phyloP scores from a whole-genome alignment of 1,139 yeast genomes.

The Pichia sp. region DNA sequence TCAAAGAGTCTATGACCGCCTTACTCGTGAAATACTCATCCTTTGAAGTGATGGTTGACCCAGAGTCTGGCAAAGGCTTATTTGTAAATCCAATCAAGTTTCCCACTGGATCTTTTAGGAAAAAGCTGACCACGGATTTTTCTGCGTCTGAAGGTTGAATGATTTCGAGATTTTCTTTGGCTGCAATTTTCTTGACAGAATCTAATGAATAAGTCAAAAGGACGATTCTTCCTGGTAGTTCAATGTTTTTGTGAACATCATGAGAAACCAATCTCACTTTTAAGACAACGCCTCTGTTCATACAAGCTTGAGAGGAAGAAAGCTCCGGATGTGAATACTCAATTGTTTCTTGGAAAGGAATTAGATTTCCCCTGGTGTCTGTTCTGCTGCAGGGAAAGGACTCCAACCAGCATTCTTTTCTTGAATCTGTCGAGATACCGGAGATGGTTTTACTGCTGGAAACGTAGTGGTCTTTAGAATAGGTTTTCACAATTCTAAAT shows the following conservation, averaged over 20 bases:
- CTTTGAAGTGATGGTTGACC: conserved; percentile 5
- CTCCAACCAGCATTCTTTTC: conserved; percentile 68
- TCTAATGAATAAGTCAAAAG: conserved; percentile 51
- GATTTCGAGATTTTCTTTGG: conserved; percentile 28
- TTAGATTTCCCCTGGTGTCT: conserved; percentile 24
- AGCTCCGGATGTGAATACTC: conserved; percentile 49
- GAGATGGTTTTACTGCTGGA: conserved; percentile 33
- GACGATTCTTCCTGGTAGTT: conserved; percentile 38
- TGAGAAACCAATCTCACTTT: conserved; percentile 54
- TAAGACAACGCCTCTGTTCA: conserved; percentile 48
- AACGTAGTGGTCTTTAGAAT: conserved; percentile 44
- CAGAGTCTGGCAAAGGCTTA: conserved; percentile 15
- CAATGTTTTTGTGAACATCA: conserved; percentile 33
- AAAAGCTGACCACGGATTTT: conserved; percentile 28
- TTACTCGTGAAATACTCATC: conserved; percentile 20
- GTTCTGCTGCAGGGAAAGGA: conserved; percentile 56
- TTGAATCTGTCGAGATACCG: conserved; percentile 62
- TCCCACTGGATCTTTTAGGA: conserved; percentile 53
- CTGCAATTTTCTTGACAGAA: conserved; percentile 37
- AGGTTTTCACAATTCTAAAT: conserved; percentile 53
- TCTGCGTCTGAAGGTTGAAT: conserved; percentile 19
- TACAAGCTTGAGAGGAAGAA: conserved; percentile 14
- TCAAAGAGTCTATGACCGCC: conserved; percentile 9
- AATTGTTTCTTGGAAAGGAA: conserved; percentile 30
- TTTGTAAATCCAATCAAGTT: conserved; percentile 44